phyloP scores from a whole-genome alignment of 2,329 filamentous ascomycete genomes.

The Colletotrichum gigasporum region DNA sequence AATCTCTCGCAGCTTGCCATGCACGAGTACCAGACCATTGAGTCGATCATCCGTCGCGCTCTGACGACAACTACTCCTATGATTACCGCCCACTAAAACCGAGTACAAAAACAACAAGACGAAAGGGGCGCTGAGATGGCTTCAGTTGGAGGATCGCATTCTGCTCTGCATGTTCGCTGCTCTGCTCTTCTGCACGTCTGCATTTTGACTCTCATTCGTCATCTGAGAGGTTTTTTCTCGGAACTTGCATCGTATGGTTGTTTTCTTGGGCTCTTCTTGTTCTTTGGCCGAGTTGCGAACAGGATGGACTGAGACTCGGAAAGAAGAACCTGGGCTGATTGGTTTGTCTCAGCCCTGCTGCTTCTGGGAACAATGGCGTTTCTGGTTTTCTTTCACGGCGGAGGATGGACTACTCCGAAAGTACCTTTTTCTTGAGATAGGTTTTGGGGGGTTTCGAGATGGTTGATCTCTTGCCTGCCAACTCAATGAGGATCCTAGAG shows the following conservation, averaged over 20 bases:
- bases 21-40: conserved; percentile 59
- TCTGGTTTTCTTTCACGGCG: conserved; percentile 14
- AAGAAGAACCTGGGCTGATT: background rate
- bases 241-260: background rate
- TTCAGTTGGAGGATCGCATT: background rate
- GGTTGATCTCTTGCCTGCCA: background rate
- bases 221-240: background rate
- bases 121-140: background rate
- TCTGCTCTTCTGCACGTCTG: background rate
- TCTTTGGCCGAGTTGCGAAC: background rate
- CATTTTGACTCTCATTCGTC: background rate
- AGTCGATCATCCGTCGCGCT: conserved; percentile 57
- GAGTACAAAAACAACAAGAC: background rate
- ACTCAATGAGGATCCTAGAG: conserved; percentile 6
- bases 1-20: conserved; percentile 56
- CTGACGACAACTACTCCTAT: conserved; percentile 35
- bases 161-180: background rate
- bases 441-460: conserved; percentile 15
- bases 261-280: conserved; percentile 7
- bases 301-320: background rate
- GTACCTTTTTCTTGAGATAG: background rate
- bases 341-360: conserved; percentile 13
- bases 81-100: conserved; percentile 4
- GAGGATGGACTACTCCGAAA: background rate
- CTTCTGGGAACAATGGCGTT: background rate